Conservation (phyloP, 192 early-diverging fungal genomes). For the Kappamyces sp. region DNA sequence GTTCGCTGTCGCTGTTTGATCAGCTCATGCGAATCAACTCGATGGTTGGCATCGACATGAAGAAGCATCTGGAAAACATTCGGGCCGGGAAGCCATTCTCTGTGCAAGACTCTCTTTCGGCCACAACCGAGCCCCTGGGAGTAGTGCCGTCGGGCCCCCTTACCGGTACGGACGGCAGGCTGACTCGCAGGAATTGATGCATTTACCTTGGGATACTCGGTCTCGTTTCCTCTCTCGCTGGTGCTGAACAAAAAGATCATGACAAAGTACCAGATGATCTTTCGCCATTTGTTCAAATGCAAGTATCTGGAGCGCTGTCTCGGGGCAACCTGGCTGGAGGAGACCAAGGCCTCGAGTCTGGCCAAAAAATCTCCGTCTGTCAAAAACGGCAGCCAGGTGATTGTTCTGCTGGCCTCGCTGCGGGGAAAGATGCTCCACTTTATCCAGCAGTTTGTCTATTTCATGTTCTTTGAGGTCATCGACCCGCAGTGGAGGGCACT, state of each 20-base stretch:
- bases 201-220: conserved; percentile 74
- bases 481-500: conserved; percentile 84
- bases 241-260: conserved; percentile 78
- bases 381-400: conserved; percentile 15
- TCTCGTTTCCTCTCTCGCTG: conserved; percentile 83
- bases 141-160: not conserved
- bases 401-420: conserved; percentile 58
- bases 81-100: conserved; percentile 9
- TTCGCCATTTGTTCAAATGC: conserved; percentile 81
- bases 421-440: conserved; percentile 83
- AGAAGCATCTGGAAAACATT: conserved; percentile 16
- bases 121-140: not conserved
- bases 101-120: conserved; percentile 8
- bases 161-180: not conserved
- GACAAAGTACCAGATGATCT: conserved; percentile 86
- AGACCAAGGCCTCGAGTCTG: conserved; percentile 34
- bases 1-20: conserved; percentile 55
- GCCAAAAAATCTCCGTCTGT: not conserved
- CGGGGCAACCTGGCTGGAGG: conserved; percentile 68
- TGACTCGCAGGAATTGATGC: conserved; percentile 63
- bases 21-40: conserved; percentile 67
- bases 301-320: conserved; percentile 85
- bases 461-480: conserved; percentile 85
- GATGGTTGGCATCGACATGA: conserved; percentile 48
- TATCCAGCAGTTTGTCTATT: conserved; percentile 87